Base-by-base conservation (phyloP, 129 eudicot genomes). In the Calendula officinalis region DNA sequence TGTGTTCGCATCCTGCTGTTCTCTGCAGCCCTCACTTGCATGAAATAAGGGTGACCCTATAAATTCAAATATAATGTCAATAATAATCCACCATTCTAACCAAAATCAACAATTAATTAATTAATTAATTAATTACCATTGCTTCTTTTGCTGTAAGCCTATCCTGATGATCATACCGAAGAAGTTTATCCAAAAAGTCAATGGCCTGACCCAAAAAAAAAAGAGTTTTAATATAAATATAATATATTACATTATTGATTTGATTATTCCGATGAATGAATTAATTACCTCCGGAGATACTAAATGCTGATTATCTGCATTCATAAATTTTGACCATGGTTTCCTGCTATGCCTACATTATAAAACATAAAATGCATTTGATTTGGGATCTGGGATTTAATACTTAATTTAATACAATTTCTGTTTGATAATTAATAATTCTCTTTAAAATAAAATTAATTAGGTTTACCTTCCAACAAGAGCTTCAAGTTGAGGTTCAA, bases 111-210 rank as follows among this genome's bases (percentile, higher is more conserved):
- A n/a, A n/a, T n/a, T 50, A 9, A 7, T 7, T 42, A 9, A 11
- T 33, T 30, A 17, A 30, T 8, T 27, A 13, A 35, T 64, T 7
- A n/a, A 64, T 64, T 83, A 86, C 99, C 99, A 94, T 94, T 51
- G 99, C 99, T 80, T 94, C 99, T 89, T 68, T 86, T 49, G 99
- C 97, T 15, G 97, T 94, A 60, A 86, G 81, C 78, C 99, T 86
- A 30, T 94, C 95, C 64, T 86, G 99, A 75, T 94, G 99, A 68
- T 94, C 97, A 64, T 94, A 94, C 43, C 97, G 95, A 56, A 94
- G 97, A 66, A 94, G 95, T 81, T 85, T 89, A 76, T 86, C 99
- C 45, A 94, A 97, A 68, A 94, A 89, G 74, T 89, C 99, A 70
- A 89, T 78, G 45, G 97, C 95, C 95, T 94, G 83, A 15, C 35